Evolutionary conservation across 2,329 filamentous ascomycete genomes (phyloP).

Genomic region (Daldinia sp.): DNA sequence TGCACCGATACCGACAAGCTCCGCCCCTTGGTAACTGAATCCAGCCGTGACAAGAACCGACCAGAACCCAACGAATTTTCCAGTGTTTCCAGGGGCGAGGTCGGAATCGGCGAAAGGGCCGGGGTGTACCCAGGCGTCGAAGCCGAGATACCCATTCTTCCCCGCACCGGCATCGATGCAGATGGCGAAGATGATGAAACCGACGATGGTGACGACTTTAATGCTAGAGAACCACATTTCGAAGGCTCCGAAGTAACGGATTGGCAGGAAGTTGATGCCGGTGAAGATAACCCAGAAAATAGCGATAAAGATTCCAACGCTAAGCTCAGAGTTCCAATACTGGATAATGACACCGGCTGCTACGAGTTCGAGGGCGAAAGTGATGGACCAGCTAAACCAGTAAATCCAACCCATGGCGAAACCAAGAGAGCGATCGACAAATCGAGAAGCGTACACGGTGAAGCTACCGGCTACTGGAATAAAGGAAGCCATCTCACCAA

Average conservation of each 20-base stretch:
- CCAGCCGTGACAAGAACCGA: conserved; percentile 72
- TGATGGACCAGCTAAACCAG: conserved; percentile 79
- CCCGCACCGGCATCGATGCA: conserved; percentile 78
- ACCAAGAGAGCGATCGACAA: conserved; percentile 72
- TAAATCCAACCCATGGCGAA: conserved; percentile 87
- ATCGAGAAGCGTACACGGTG: conserved; percentile 77
- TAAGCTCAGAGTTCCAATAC: conserved; percentile 72
- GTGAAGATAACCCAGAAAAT: conserved; percentile 78
- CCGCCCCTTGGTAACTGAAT: conserved; percentile 77
- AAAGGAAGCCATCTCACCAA: conserved; percentile 79
- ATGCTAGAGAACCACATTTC: conserved; percentile 82
- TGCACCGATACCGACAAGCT: conserved; percentile 80
- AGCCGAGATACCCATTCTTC: conserved; percentile 75
- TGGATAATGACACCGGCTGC: conserved; percentile 78
- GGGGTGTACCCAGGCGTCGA: conserved; percentile 73
- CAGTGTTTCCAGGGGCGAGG: conserved; percentile 60
- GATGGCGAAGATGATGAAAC: conserved; percentile 79
- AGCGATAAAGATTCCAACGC: conserved; percentile 75
- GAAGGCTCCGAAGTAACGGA: conserved; percentile 77
- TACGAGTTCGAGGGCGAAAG: conserved; percentile 76
- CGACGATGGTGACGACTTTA: conserved; percentile 78
- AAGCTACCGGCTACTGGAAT: conserved; percentile 81
- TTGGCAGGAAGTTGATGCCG: conserved; percentile 73
- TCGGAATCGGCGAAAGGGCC: conserved; percentile 74
- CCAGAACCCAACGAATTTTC: conserved; percentile 75